These are phyloP conservation scores for Salvia hispanica DNA, from an alignment of 257 asterid genomes.

Conservation along the genomic window DNA sequence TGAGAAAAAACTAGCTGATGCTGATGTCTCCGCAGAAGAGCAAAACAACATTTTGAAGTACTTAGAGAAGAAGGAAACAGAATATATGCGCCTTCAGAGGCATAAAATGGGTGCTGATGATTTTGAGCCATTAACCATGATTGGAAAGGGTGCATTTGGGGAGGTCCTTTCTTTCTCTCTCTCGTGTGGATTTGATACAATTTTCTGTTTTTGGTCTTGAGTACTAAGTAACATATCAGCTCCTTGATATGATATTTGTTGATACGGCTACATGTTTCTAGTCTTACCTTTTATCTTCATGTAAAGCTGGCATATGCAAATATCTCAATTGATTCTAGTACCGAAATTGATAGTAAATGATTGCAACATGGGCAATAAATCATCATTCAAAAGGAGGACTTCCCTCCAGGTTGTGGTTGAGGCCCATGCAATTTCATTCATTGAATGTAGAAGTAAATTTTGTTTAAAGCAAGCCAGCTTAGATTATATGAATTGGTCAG, in stretches of 20 bases:
- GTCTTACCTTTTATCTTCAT: not conserved
- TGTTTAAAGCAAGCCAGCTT: not conserved
- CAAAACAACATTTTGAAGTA: constrained; percentile 76
- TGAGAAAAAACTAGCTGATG: constrained; percentile 90
- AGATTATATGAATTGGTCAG: constrained; percentile 9
- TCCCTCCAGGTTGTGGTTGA: constrained; percentile 14
- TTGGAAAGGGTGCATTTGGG: constrained; percentile 97
- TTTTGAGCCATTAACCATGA: constrained; percentile 93
- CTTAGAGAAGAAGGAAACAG: constrained; percentile 90
- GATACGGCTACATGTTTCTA: constrained; percentile 12
- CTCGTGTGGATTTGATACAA: constrained; percentile 2
- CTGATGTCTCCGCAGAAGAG: constrained; percentile 91
- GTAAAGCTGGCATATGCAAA: constrained; percentile 14
- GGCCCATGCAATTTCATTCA: constrained; percentile 20
- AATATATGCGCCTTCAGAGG: constrained; percentile 97
- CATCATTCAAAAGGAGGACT: not conserved
- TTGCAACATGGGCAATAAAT: not conserved
- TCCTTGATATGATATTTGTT: constrained; percentile 12
- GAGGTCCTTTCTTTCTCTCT: constrained; percentile 56
- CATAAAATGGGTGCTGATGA: constrained; percentile 99
- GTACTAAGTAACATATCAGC: no score
- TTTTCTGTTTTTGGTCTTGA: constrained; percentile 2
- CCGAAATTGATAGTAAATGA: not conserved
- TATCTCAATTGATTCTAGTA: not conserved
- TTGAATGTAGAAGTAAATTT: not conserved